These are phyloP conservation scores for Phoenix roebelenii DNA, from an alignment of 176 grass and related monocot genomes.

Conservation along the genomic window DNA sequence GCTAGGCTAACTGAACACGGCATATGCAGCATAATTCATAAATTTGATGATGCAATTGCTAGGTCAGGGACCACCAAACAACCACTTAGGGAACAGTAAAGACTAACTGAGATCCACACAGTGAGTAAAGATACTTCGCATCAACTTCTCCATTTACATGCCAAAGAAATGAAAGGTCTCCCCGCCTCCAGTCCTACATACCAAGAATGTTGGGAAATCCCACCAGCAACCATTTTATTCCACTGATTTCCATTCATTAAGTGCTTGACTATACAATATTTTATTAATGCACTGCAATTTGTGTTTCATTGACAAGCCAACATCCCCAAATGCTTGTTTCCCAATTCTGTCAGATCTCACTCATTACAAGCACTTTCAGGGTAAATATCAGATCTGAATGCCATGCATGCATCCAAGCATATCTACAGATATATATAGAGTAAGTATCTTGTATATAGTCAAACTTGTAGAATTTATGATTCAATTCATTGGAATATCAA, in stretches of 20 bases:
- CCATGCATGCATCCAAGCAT: too few species aligned
- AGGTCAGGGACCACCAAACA: conserved; percentile 24
- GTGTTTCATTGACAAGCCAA: too few species aligned
- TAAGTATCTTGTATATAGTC: too few species aligned
- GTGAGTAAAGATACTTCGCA: conserved; percentile 11
- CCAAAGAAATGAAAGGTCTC: neutral
- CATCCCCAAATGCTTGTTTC: too few species aligned
- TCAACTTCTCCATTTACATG: neutral
- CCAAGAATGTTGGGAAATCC: neutral
- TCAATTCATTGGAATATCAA: too few species aligned
- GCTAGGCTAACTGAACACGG: too few species aligned
- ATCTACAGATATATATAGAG: too few species aligned
- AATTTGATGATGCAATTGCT: conserved; percentile 2
- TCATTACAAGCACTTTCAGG: conserved; percentile 33
- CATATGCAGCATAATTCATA: too few species aligned
- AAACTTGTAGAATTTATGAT: too few species aligned
- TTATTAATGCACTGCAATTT: too few species aligned
- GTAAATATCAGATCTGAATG: neutral
- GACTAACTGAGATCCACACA: conserved; percentile 35
- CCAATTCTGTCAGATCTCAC: conserved; percentile 6
- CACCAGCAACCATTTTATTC: conserved; percentile 10
- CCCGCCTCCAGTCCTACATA: conserved; percentile 16
- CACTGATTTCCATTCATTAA: conserved; percentile 20
- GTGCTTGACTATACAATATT: neutral
- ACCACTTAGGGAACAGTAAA: conserved; percentile 53